phyloP scores from a whole-genome alignment of 495 filamentous ascomycete species.

The Xylaria grammica region DNA sequence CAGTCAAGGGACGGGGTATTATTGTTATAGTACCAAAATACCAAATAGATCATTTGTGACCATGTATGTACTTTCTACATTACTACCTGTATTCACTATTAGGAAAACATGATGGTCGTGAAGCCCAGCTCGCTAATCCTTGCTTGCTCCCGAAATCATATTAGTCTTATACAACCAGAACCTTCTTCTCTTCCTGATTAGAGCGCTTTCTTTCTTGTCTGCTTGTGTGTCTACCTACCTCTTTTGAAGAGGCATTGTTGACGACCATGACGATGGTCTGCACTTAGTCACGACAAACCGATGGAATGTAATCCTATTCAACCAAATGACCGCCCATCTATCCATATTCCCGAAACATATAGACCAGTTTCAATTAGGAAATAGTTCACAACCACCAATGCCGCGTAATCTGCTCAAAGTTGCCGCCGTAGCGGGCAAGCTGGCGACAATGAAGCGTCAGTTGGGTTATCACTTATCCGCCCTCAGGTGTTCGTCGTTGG shows the following conservation, averaged over 20 bases:
- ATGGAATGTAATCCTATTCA: slow-evolving; percentile 23
- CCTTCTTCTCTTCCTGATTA: neutral
- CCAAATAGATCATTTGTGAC: neutral
- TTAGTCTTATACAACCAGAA: slow-evolving; percentile 23
- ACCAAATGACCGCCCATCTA: slow-evolving; percentile 18
- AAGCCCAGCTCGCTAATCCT: slow-evolving; percentile 22
- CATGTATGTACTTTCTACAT: slow-evolving; percentile 30
- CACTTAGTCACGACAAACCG: slow-evolving; percentile 1
- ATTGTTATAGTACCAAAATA: too few relatives aligned
- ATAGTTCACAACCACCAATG: slow-evolving; percentile 5
- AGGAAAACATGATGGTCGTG: slow-evolving; percentile 20
- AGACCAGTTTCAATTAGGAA: slow-evolving; percentile 19
- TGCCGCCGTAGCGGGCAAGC: neutral
- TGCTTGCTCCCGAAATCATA: slow-evolving; percentile 19
- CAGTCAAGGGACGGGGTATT: too few relatives aligned
- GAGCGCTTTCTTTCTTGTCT: slow-evolving; percentile 9
- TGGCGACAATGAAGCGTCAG: neutral
- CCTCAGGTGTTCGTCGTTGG: neutral
- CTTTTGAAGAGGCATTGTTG: neutral
- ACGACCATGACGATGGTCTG: slow-evolving; percentile 7
- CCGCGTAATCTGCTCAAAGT: neutral
- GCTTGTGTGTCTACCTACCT: slow-evolving; percentile 18
- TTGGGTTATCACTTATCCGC: neutral
- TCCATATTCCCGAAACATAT: slow-evolving; percentile 21
- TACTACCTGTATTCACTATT: slow-evolving; percentile 35